Evolutionary conservation across 2,329 filamentous ascomycete genomes (phyloP), one percentile per base, ranked within the genome.

Genomic region (Pyrenophora graminea): DNA sequence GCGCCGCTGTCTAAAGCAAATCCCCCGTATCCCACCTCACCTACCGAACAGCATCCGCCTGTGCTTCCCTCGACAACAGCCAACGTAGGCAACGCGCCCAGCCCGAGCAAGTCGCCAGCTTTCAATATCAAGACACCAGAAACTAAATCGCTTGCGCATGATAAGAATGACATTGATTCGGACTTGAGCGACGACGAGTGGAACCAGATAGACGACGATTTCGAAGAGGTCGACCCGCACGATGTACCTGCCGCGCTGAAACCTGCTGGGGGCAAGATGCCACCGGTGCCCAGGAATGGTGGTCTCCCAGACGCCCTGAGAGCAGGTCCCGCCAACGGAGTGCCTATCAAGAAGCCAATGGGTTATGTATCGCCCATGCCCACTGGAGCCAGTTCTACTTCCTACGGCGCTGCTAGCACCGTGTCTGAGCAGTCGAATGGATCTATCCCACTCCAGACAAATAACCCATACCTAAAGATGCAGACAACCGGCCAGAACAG

Each of bases 1-100:
- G 65, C 71, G 32, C 71, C 74, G 6, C 69, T 75, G 8, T 69
- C 67, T 6, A 69, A 72, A 49, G 67, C 74, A 5, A 73, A 74
- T 17, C 76, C 75, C 19, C 77, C 77, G 2, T 79, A 80, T 48
- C 77, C 78, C 12, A 72, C 71, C 2, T 73, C 74, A 0, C 76
- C 78, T 2, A 68, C 67, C 32, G 60, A 69, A 36, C 69, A 67
- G 57, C 66, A 53, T 25, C 62, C 59, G 10, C 67, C 64, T 25
- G 49, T 54, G 18, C 45, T 70, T 6, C 63, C 68, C 39, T 34
- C 59, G 1, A 38, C 61, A 15, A 53, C 64, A 31, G 48, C 49
- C 34, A 53, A 47, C 13, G 51, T 59, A 13, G 62, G 65, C 36
- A 63, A 74, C 55, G 68, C 70, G n/a, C 66, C 69, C 5, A 66